A percentile compares a stretch with the other conserved stretches of the same genome.
Evolutionary conservation across 306 rosid species (phyloP).

Genomic region (Cucurbita argyrosperma): DNA sequence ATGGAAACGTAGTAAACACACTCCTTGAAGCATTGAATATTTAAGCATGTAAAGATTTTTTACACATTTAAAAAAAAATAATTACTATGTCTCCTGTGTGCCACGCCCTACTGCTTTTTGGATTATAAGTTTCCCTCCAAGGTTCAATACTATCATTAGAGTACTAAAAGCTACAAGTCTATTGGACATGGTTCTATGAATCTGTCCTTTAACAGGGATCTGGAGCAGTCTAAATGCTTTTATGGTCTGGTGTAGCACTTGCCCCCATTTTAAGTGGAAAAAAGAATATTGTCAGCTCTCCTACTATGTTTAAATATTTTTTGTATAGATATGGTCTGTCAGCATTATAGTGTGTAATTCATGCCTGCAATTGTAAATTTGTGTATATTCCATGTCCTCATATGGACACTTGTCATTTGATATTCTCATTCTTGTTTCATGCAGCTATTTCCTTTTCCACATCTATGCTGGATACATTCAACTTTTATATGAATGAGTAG

Average conservation of each 20-base stretch:
- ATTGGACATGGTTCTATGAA: neutral
- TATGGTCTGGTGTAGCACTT: neutral
- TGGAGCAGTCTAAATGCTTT: neutral
- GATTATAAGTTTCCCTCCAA: neutral
- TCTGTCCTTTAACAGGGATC: neutral
- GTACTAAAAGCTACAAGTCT: neutral
- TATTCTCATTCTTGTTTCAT: neutral
- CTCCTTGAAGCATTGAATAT: neutral
- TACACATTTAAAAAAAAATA: neutral
- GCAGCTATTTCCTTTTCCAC: neutral
- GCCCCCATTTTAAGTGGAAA: neutral
- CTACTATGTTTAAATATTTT: neutral
- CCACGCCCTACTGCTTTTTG: neutral
- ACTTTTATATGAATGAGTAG: neutral
- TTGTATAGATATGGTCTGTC: neutral
- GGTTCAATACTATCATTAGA: neutral
- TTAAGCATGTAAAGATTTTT: neutral
- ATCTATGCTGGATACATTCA: neutral
- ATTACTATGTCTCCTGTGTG: neutral
- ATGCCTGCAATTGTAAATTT: neutral
- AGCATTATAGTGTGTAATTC: neutral
- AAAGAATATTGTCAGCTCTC: neutral
- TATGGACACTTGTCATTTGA: neutral
- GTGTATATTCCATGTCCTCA: neutral
- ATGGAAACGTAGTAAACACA: neutral